Percentiles rank a stretch among this genome's conserved stretches.
Evolutionary conservation across 139 green algal genomes (phyloP).

Genomic region (Raphidocelis subcapitata): DNA sequence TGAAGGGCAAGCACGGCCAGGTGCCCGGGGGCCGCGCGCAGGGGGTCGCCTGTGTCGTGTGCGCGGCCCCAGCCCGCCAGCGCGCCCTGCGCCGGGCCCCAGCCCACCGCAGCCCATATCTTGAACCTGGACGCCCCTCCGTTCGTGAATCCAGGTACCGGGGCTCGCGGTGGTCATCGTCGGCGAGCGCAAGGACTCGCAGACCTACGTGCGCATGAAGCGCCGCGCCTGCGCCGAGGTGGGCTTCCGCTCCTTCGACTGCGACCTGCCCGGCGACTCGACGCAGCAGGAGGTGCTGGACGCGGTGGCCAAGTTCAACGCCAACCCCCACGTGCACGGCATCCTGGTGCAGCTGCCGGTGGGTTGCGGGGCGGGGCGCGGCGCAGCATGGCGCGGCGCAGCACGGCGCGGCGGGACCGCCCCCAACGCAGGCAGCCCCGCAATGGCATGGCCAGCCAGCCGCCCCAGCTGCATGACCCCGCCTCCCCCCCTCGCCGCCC

Average conservation of each 20-base stretch:
- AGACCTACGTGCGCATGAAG: conserved; percentile 98
- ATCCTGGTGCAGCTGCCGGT: conserved; percentile 96
- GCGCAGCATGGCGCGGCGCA: too few relatives aligned
- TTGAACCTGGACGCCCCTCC: neutral
- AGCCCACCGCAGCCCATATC: neutral
- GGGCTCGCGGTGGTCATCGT: conserved; percentile 97
- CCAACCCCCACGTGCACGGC: conserved; percentile 84
- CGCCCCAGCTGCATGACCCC: too few relatives aligned
- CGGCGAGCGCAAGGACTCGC: conserved; percentile 90
- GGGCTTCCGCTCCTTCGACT: conserved; percentile 87
- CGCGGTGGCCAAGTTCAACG: conserved; percentile 78
- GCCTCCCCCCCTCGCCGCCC: neutral
- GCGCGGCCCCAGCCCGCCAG: neutral
- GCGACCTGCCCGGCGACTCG: conserved; percentile 82
- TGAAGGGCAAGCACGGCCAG: conserved; percentile 59
- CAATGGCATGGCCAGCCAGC: neutral
- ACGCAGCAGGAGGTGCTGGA: conserved; percentile 89
- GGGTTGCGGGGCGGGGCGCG: neutral
- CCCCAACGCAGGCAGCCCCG: too few relatives aligned
- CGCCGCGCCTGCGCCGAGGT: conserved; percentile 89
- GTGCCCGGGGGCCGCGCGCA: conserved; percentile 25
- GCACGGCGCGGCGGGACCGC: too few relatives aligned
- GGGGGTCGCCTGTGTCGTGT: neutral
- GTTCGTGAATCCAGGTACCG: conserved; percentile 57
- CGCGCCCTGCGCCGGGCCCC: conserved; percentile 20